Base-by-base conservation (phyloP, 176 grass and related monocot species). In the Phoenix dactylifera region DNA sequence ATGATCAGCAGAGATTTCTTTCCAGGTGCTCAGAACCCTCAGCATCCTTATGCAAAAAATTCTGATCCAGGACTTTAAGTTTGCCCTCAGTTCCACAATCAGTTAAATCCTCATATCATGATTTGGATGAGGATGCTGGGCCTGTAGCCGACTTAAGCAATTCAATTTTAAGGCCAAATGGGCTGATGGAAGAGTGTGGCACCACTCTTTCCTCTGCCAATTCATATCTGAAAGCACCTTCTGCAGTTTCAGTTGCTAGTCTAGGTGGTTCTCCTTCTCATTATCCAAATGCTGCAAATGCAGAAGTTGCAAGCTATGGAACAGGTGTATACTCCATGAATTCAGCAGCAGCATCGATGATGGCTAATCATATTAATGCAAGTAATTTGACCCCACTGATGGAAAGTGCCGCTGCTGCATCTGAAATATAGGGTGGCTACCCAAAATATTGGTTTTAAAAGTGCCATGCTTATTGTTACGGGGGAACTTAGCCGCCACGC, bases 311-410 rank as follows among this genome's bases (percentile, higher is more conserved):
- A 17, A 64, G 39, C 19, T 25, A 23, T 24, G 22, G 62, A 15
- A 17, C 35, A 24, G 44, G 39, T 51, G 62, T 44, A 20, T 51
- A 15, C 49, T 64, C 62, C 7, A 60, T 60, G 1, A 30, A 60
- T 60, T 24, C 58, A 60, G 2, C 25, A 32, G 54, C 32, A 35
- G 6, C 32, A 35, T 35, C 32, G 7, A 35, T 35, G 32, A 35
- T 35, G 32, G 32, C 32, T 35, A 68, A 82, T 66, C 75, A 79
- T 59, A 76, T 79, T 60, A 87, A 65, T 83, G 59, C 59, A 78
- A 79, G 70, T 48, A 87, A 23, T 67, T 82, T 83, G 50, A 30
- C 63, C 67, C 66, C 79, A 4, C 66, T 72, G 67, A 72, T 83
- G 51, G 82, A 73, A 60, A 59, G 70, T 16, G 63, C 63, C 53